phyloP scores from a whole-genome alignment of 2,329 filamentous ascomycete species.

The Fonsecaea monophora region DNA sequence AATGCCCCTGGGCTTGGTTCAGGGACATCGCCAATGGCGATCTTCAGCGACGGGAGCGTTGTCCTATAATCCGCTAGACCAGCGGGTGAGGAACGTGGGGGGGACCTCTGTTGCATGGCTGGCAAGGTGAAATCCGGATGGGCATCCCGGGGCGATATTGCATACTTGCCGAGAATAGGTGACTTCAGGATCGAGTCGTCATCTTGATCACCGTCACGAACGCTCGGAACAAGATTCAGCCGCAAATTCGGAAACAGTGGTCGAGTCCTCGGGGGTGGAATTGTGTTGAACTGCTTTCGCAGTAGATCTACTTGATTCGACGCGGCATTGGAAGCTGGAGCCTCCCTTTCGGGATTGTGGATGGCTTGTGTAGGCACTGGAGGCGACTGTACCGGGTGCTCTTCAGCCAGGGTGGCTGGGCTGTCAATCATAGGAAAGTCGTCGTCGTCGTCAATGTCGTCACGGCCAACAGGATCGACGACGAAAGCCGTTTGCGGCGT shows the following conservation, averaged over 20 bases:
- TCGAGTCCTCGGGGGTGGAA: slow-evolving; percentile 21
- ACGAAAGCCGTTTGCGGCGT: neutral
- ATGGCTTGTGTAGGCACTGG: neutral
- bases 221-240: slow-evolving; percentile 17
- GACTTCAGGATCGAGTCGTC: slow-evolving; percentile 42
- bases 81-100: slow-evolving; percentile 44
- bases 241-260: slow-evolving; percentile 4
- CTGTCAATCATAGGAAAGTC: slow-evolving; percentile 34
- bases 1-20: slow-evolving; percentile 40
- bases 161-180: slow-evolving; percentile 44
- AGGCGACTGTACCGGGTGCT: slow-evolving; percentile 2
- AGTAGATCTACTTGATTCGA: slow-evolving; percentile 1
- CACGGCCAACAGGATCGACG: neutral
- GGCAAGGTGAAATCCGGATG: slow-evolving; percentile 47
- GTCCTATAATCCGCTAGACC: slow-evolving; percentile 47
- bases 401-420: slow-evolving; percentile 10
- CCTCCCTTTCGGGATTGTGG: neutral
- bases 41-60: slow-evolving; percentile 51
- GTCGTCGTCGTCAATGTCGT: slow-evolving; percentile 13
- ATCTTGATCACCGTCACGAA: slow-evolving; percentile 28
- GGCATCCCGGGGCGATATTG: slow-evolving; percentile 45
- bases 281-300: slow-evolving; percentile 12
- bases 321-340: neutral
- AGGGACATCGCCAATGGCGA: slow-evolving; percentile 47
- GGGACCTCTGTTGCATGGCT: slow-evolving; percentile 48